Evolutionary conservation across 495 filamentous ascomycete species (phyloP).

Genomic region (Penicillium subrubescens): DNA sequence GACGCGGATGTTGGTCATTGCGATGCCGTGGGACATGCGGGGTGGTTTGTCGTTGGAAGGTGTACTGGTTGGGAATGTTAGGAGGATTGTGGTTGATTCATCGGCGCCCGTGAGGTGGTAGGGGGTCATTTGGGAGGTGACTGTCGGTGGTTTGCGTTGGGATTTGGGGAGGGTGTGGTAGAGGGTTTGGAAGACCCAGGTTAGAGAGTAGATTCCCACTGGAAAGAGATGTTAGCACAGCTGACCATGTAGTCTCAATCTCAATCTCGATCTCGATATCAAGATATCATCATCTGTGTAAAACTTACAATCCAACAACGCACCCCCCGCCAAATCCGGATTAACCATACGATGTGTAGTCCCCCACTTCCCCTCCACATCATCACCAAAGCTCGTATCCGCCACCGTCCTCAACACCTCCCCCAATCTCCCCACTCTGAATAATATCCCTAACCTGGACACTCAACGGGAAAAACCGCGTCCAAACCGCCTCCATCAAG

Average conservation of each 20-base stretch:
- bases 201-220: slow-evolving; percentile 87
- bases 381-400: slow-evolving; percentile 60
- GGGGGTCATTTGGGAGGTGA: slow-evolving; percentile 67
- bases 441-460: slow-evolving; percentile 75
- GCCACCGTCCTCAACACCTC: slow-evolving; percentile 75
- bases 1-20: slow-evolving; percentile 73
- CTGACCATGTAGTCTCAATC: slow-evolving; percentile 14
- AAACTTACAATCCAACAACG: slow-evolving; percentile 68
- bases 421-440: slow-evolving; percentile 66
- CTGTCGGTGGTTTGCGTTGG: slow-evolving; percentile 54
- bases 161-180: slow-evolving; percentile 73
- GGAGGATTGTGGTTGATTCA: slow-evolving; percentile 76
- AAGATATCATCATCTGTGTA: too few species aligned
- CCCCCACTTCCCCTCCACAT: slow-evolving; percentile 56
- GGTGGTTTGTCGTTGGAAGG: slow-evolving; percentile 40
- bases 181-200: slow-evolving; percentile 91
- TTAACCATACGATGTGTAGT: slow-evolving; percentile 81
- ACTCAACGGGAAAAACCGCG: slow-evolving; percentile 82
- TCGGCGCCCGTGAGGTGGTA: slow-evolving; percentile 82
- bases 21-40: slow-evolving; percentile 66
- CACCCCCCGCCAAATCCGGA: slow-evolving; percentile 81
- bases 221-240: slow-evolving; percentile 2
- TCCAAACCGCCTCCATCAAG: slow-evolving; percentile 98
- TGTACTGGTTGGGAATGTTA: slow-evolving; percentile 71
- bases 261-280: background rate